Percentiles rank a stretch among this genome's conserved stretches.
Conservation (phyloP, 208 protist species). For the Wallacemonas sp. region DNA sequence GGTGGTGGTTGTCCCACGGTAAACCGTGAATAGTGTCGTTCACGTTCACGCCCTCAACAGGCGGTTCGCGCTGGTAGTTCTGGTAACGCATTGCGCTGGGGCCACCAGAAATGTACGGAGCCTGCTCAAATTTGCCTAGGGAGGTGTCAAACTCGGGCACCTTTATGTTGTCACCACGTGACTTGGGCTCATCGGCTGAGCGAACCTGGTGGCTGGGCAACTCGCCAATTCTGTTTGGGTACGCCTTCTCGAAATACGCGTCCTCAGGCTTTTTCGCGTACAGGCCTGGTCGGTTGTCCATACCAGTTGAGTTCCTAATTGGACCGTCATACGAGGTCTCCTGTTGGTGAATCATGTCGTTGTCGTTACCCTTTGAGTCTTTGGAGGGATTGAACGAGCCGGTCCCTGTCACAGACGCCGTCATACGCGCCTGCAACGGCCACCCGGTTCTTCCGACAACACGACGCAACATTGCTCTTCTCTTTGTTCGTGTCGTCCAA, state of each 20-base stretch:
- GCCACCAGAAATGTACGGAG: slow-evolving; percentile 76
- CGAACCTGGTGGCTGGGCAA: slow-evolving; percentile 30
- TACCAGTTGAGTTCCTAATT: slow-evolving; percentile 41
- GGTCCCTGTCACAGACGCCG: not conserved
- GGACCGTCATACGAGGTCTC: slow-evolving; percentile 28
- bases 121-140: slow-evolving; percentile 80
- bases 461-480: slow-evolving; percentile 1
- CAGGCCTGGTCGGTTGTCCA: slow-evolving; percentile 59
- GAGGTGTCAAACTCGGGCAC: slow-evolving; percentile 74
- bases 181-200: slow-evolving; percentile 38
- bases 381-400: slow-evolving; percentile 19
- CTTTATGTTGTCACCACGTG: slow-evolving; percentile 75
- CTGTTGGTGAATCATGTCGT: slow-evolving; percentile 12
- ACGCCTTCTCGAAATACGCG: slow-evolving; percentile 73
- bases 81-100: slow-evolving; percentile 80
- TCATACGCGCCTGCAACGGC: not conserved
- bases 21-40: slow-evolving; percentile 53
- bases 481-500: not conserved
- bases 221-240: slow-evolving; percentile 36
- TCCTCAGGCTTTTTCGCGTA: slow-evolving; percentile 38
- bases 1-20: slow-evolving; percentile 80
- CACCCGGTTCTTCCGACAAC: not conserved
- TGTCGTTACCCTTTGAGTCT: slow-evolving; percentile 5
- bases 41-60: slow-evolving; percentile 51
- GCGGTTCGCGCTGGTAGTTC: slow-evolving; percentile 64